Base-by-base conservation (phyloP, 352 stramenopile species). In the Pilasporangium apinafurcum region DNA sequence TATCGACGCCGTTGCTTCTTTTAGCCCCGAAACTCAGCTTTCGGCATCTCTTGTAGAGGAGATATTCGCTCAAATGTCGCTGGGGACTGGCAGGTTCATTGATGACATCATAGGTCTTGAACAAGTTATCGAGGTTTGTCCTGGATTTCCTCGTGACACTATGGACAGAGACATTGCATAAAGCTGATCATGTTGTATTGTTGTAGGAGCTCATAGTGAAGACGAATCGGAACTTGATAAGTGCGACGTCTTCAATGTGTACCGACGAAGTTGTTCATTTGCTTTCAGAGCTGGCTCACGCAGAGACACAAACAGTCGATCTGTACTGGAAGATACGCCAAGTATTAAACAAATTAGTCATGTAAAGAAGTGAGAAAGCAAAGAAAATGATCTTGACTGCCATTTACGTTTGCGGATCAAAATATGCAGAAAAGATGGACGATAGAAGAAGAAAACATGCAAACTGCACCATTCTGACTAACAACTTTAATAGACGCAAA, bases 311-410 rank as follows among this genome's bases (percentile, higher is more conserved):
- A 37, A 66, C 63, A 10, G 67, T 83, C 22, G 52, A 69, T 12
- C 37, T 83, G 7, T 83, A 83, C 43, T 83, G 69, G 69, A 68
- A 77, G 29, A 62, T 55, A 40, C 58, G 69, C n/a, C 33, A 52
- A 14, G 44, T 51, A 16, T 44, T 78, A 28, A 77, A 70, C 47
- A 73, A 56, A 30, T 62, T 56, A 30, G 68, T 69, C 24, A 56
- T 78, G 24, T 79, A 30, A 54, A 17, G 10, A 16, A 34, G 12
- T 14, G 16, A 27, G 27, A 32, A 45, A 45, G 9, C 12, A 35
- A 4, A 21, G 9, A 36, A 25, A 14, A 34, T 14, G 14, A 20
- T 14, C 6, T 22, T 18, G 38, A 35, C n/a, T 25, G 25, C 9
- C n/a, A 21, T 16, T 39, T n/a, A 24, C 35, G 38, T 41, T 16